phyloP scores from a whole-genome alignment of 371 early-diverging fungal genomes.

The Rhizopus microsporus region DNA sequence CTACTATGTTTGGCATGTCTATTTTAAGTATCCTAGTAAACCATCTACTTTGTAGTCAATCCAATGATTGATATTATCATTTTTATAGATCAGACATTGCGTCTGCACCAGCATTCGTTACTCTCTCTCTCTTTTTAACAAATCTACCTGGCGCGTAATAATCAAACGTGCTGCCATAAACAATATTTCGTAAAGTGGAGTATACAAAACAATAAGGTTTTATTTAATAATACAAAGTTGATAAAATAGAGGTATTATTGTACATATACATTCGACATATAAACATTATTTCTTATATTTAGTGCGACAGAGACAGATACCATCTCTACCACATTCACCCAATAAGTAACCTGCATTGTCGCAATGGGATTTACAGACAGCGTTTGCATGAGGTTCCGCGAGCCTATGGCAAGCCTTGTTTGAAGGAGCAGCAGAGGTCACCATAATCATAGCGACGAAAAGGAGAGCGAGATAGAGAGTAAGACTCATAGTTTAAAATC shows the following conservation, averaged over 20 bases:
- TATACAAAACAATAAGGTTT: too few species aligned
- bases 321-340: slow-evolving; percentile 25
- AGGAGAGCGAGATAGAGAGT: slow-evolving; percentile 9
- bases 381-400: slow-evolving; percentile 20
- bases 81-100: too few species aligned
- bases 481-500: slow-evolving; percentile 16
- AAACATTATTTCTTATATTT: not conserved
- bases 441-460: slow-evolving; percentile 8
- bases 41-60: too few species aligned
- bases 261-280: not conserved
- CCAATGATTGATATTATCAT: too few species aligned
- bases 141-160: too few species aligned
- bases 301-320: slow-evolving; percentile 27
- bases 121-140: too few species aligned
- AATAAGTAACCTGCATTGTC: slow-evolving; percentile 15
- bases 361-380: slow-evolving; percentile 23
- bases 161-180: too few species aligned
- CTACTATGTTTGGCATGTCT: too few species aligned
- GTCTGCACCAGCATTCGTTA: too few species aligned
- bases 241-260: not conserved
- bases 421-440: slow-evolving; percentile 9
- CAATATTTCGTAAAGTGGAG: too few species aligned
- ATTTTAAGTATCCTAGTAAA: too few species aligned
- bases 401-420: slow-evolving; percentile 17
- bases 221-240: too few species aligned